Evolutionary conservation across 1,139 yeast species (phyloP).

Genomic region (Protomyces macrosporus): DNA sequence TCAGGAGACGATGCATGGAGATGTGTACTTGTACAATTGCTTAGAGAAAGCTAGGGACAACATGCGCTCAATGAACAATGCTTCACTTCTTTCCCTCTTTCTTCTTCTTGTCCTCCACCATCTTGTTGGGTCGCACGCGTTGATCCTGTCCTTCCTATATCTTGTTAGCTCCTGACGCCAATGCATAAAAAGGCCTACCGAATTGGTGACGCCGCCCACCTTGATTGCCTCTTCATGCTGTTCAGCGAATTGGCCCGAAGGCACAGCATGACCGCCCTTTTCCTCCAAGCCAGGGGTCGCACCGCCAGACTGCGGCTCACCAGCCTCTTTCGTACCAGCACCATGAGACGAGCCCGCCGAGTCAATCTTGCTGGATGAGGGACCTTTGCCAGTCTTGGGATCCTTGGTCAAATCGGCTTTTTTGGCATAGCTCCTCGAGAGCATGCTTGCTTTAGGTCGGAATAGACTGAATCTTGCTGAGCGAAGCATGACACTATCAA

Average conservation of each 20-base stretch:
- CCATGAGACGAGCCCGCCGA: neutral
- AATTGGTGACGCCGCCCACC: neutral
- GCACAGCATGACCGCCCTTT: neutral
- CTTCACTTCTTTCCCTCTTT: neutral
- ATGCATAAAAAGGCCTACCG: neutral
- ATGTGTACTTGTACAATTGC: neutral
- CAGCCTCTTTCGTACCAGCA: neutral
- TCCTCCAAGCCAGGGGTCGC: neutral
- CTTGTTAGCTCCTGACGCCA: neutral
- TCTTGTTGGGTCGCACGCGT: neutral
- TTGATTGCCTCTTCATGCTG: neutral
- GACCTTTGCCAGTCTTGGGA: neutral
- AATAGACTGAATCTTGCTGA: neutral
- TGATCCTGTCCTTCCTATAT: neutral
- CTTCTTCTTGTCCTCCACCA: neutral
- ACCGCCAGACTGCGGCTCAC: neutral
- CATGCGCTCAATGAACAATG: too few species aligned
- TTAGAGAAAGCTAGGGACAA: too few species aligned
- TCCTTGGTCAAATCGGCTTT: neutral
- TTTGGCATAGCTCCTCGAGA: neutral
- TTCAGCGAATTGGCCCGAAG: neutral
- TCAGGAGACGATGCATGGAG: neutral
- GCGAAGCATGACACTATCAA: neutral
- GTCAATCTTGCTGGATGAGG: neutral
- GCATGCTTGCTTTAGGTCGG: too few species aligned